A percentile compares a stretch with the other conserved stretches of the same genome.
Evolutionary conservation across 2,329 filamentous ascomycete genomes (phyloP).

Genomic region (Orbilia blumenaviensis): DNA sequence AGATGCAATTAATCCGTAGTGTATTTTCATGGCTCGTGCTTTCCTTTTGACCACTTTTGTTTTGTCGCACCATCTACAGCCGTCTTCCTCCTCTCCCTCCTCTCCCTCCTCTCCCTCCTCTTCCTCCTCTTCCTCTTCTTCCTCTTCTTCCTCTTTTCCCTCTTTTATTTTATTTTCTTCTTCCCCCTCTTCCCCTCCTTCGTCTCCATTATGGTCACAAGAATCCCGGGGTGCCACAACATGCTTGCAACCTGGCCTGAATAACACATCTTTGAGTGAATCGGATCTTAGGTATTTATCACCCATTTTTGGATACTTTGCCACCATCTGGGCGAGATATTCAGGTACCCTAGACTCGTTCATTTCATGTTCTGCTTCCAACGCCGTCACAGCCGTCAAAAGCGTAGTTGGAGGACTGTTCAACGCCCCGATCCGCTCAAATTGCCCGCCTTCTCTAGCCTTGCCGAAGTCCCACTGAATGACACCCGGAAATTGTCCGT

Average conservation of each 20-base stretch:
- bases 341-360: background rate
- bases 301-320: background rate
- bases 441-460: background rate
- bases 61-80: no score
- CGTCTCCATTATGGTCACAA: no score
- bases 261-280: background rate
- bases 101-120: no score
- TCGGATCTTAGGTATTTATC: background rate
- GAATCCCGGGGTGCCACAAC: no score
- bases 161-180: no score
- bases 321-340: background rate
- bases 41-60: no score
- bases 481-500: background rate
- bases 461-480: conserved; percentile 19
- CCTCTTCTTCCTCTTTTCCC: no score
- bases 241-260: background rate
- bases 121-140: no score
- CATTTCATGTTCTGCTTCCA: no score
- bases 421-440: background rate
- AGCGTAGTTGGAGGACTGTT: background rate
- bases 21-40: background rate
- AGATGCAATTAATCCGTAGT: conserved; percentile 10
- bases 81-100: no score
- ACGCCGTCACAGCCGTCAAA: background rate
- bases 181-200: no score